Conservation (phyloP, 305 asterid genomes). For the Fraxinus paxiana region DNA sequence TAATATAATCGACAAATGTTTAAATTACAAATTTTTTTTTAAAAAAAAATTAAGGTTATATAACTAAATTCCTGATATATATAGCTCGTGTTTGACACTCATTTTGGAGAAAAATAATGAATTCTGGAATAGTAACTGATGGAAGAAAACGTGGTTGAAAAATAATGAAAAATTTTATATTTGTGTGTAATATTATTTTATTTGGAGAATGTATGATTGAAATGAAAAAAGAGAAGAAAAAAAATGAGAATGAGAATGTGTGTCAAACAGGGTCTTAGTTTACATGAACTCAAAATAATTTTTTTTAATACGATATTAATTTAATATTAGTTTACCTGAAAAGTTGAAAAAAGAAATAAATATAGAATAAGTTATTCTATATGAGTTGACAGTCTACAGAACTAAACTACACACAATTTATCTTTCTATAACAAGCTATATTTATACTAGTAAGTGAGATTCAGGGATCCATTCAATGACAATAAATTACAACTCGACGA, state of each 20-base stretch:
- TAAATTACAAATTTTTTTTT: not conserved
- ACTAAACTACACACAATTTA: not conserved
- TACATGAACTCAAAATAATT: not conserved
- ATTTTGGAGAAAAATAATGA: too few species aligned
- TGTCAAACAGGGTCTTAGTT: not conserved
- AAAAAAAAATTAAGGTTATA: not conserved
- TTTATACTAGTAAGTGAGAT: not conserved
- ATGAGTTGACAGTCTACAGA: not conserved
- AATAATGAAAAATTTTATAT: too few species aligned
- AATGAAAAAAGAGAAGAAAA: too few species aligned
- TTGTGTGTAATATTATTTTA: too few species aligned
- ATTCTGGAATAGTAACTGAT: too few species aligned
- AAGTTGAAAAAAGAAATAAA: not conserved
- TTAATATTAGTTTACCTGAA: not conserved
- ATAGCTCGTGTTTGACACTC: too few species aligned
- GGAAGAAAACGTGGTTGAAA: too few species aligned
- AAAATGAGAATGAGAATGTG: too few species aligned
- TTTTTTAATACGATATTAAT: too few species aligned
- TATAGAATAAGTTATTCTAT: not conserved
- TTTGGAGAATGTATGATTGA: too few species aligned
- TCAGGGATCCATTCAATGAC: not conserved
- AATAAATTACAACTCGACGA: not conserved
- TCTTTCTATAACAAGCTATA: not conserved
- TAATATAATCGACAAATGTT: not conserved
- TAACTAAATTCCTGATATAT: too few species aligned